Conservation (phyloP, 768 basidiomycete genomes). For the Rhodotorula kratochvilovae region DNA sequence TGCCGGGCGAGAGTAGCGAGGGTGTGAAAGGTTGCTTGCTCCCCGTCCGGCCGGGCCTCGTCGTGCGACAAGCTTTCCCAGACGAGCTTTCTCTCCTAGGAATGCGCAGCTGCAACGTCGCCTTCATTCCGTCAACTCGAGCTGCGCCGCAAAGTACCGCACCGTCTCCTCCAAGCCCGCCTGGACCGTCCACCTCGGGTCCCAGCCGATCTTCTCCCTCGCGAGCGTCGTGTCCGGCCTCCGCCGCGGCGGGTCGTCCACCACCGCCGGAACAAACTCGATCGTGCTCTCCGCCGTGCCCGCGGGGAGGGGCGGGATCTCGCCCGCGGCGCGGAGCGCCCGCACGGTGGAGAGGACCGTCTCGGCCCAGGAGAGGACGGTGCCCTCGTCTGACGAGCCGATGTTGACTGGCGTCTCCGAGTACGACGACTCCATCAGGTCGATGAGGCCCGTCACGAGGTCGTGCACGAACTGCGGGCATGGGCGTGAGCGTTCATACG, state of each 20-base stretch:
- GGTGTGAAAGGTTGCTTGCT: no score
- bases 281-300: slow-evolving; percentile 51
- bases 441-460: slow-evolving; percentile 85
- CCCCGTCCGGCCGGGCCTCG: no score
- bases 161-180: slow-evolving; percentile 96
- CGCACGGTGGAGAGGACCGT: slow-evolving; percentile 87
- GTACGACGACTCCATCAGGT: slow-evolving; percentile 81
- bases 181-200: slow-evolving; percentile 84
- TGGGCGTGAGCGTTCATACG: background rate
- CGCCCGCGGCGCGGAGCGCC: slow-evolving; percentile 83
- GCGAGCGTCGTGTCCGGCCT: slow-evolving; percentile 89
- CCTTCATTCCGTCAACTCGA: slow-evolving; percentile 1
- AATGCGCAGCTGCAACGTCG: no score
- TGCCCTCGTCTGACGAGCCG: slow-evolving; percentile 92
- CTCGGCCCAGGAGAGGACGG: slow-evolving; percentile 87
- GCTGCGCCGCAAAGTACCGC: slow-evolving; percentile 71
- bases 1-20: background rate
- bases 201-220: slow-evolving; percentile 76
- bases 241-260: slow-evolving; percentile 90
- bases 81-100: no score
- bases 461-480: slow-evolving; percentile 95
- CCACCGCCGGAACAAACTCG: slow-evolving; percentile 73
- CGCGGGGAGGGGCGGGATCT: slow-evolving; percentile 8
- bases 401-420: slow-evolving; percentile 86
- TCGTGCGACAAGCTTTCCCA: no score